These are phyloP conservation scores for Huntiella abstrusa DNA, from an alignment of 2,329 filamentous ascomycete genomes.

Conservation along the genomic window DNA sequence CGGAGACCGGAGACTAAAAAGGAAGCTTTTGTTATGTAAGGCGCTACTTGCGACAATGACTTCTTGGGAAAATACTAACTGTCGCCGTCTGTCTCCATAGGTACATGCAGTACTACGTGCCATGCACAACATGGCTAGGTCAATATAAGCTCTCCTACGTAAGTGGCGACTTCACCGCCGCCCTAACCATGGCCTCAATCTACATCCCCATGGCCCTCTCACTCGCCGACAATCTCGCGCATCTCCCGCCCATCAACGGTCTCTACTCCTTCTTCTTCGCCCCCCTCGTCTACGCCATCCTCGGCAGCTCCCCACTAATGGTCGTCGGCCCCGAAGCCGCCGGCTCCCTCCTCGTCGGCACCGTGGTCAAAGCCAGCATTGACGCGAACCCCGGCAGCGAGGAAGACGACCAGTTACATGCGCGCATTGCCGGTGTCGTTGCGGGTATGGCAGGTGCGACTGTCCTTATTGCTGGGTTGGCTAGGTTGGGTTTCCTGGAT, in stretches of 20 bases:
- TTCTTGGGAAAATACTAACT: background rate
- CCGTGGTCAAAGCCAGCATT: conserved; percentile 62
- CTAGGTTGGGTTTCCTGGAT: conserved; percentile 78
- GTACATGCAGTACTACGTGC: conserved; percentile 87
- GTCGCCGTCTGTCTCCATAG: conserved; percentile 22
- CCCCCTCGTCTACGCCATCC: conserved; percentile 72
- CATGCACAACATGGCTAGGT: conserved; percentile 72
- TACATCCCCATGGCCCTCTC: conserved; percentile 96
- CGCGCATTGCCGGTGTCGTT: conserved; percentile 70
- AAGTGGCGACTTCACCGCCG: conserved; percentile 70
- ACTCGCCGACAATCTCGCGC: conserved; percentile 76
- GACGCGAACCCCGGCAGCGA: conserved; percentile 45
- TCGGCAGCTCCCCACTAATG: conserved; percentile 86
- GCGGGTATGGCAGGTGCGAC: conserved; percentile 75
- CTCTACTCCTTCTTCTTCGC: conserved; percentile 90
- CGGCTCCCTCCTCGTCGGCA: conserved; percentile 75
- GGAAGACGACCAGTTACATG: conserved; percentile 48
- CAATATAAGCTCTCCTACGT: conserved; percentile 74
- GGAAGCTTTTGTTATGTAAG: conserved; percentile 7
- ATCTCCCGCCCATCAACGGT: conserved; percentile 83
- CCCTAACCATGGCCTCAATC: conserved; percentile 92
- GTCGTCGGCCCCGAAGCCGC: conserved; percentile 89
- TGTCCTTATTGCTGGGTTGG: conserved; percentile 71
- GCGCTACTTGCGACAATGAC: background rate
- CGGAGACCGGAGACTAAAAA: conserved; percentile 1